These are phyloP conservation scores for Rubia occidens DNA, from an alignment of 305 asterid genomes.

Conservation along the genomic window DNA sequence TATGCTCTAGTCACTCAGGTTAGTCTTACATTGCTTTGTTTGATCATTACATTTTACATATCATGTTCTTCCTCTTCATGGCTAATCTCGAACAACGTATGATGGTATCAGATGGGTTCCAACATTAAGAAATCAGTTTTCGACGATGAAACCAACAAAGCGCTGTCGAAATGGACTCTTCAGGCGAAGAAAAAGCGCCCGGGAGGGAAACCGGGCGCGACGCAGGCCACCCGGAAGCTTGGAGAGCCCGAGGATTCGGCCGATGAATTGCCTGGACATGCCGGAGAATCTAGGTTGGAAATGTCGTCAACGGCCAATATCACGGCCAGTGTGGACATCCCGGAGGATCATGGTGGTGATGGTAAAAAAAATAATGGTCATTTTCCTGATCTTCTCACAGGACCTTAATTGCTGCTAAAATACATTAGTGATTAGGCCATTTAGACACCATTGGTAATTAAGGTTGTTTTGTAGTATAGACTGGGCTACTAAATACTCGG, in stretches of 20 bases:
- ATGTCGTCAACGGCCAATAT: slow-evolving; percentile 29
- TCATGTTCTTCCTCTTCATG: not conserved
- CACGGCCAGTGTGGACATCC: slow-evolving; percentile 39
- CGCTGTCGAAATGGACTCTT: slow-evolving; percentile 62
- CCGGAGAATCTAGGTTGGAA: slow-evolving; percentile 14
- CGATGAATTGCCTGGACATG: slow-evolving; percentile 19
- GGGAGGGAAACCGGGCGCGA: not conserved
- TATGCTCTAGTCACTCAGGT: slow-evolving; percentile 90
- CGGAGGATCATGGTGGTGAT: slow-evolving; percentile 15
- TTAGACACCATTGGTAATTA: not conserved
- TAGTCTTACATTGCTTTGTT: not conserved
- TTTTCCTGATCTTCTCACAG: slow-evolving; percentile 29
- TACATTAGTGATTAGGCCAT: not conserved
- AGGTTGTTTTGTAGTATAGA: not conserved
- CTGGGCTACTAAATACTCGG: not conserved
- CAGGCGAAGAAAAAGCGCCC: slow-evolving; percentile 42
- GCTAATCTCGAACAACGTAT: not conserved
- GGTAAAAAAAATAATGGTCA: slow-evolving; percentile 11
- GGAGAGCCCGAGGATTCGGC: slow-evolving; percentile 36
- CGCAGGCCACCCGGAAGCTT: slow-evolving; percentile 18
- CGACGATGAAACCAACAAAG: slow-evolving; percentile 71
- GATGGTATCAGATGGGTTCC: slow-evolving; percentile 58
- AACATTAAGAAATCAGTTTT: slow-evolving; percentile 61
- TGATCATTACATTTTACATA: not conserved
- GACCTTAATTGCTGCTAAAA: slow-evolving; percentile 16